Percentiles rank a stretch among this genome's conserved stretches.
Conservation (phyloP, 2,329 filamentous ascomycete genomes). For the Aureobasidium namibiae region DNA sequence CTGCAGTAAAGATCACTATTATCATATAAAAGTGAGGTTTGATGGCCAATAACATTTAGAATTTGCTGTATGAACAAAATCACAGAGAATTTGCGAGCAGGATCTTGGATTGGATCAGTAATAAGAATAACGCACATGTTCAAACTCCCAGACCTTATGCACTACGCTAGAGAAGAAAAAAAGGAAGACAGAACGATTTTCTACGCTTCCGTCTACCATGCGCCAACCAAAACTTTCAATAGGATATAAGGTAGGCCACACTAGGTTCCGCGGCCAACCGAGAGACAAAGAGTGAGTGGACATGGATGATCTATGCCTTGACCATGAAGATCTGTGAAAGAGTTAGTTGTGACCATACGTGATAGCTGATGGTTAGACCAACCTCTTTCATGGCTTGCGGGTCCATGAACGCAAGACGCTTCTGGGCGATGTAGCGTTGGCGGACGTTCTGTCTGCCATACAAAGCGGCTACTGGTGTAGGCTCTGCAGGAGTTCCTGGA, state of each 20-base stretch:
- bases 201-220: background rate
- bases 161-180: background rate
- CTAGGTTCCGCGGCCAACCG: background rate
- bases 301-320: constrained; percentile 33
- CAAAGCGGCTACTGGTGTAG: constrained; percentile 16
- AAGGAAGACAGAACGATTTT: constrained; percentile 1
- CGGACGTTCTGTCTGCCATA: constrained; percentile 60
- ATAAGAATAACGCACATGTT: background rate
- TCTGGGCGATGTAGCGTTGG: constrained; percentile 78
- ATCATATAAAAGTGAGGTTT: background rate
- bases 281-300: background rate
- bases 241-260: background rate
- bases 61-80: background rate
- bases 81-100: too few species aligned
- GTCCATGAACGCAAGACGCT: constrained; percentile 75
- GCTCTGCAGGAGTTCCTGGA: constrained; percentile 6
- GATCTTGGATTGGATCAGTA: background rate
- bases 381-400: constrained; percentile 80
- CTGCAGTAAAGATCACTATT: too few species aligned
- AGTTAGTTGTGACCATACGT: constrained; percentile 18
- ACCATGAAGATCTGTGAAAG: constrained; percentile 58
- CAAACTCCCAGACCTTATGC: background rate
- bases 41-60: background rate
- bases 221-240: too few species aligned
- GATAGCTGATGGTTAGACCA: constrained; percentile 12